Evolutionary conservation across 306 rosid genomes (phyloP), one percentile per base, ranked within the genome.

Genomic region (Comarum palustre): DNA sequence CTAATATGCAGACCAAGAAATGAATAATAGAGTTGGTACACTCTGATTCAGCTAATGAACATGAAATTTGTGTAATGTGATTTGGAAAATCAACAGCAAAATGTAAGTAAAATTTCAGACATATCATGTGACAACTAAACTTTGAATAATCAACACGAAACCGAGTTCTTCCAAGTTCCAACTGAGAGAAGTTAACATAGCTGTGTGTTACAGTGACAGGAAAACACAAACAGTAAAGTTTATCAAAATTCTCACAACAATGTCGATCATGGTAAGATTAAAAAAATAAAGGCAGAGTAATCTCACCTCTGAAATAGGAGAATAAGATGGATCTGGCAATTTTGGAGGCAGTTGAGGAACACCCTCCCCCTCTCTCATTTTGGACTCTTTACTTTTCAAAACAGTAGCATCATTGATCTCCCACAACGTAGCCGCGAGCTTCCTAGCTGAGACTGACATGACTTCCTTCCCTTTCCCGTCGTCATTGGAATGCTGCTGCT

Each of bases 351-450:
- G 2, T 66, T 55, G 54, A 34, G 69, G 60, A 54, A 57, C 7
- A 47, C 65, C 47, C 54, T 52, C 72, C 81, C 79, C 73, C 57
- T 86, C 90, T 72, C 77, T 73, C 68, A 32, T 47, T 79, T 80
- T n/a, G 45, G 71, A 11, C 73, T 90, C 84, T 73, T 86, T 57
- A 71, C 72, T 82, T 63, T 81, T 82, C 6, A 83, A 73, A 8
- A 16, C 67, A 63, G 83, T 76, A 25, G 73, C 68, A 72, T 84
- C 89, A 77, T 90, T 84, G 69, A 88, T 85, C 73, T 85, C 98
- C 98, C 98, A 92, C 19, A 90, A 73, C 6, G 96, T 83, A 50
- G 96, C 96, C 36, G 96, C 96, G 0, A 90, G 87, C 78, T 90
- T 93, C 43, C 97, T 77, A 0, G 96, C 97, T 0, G 98, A 93